Conservation (phyloP, 208 protist genomes). For the Leishmania gerbilli region DNA sequence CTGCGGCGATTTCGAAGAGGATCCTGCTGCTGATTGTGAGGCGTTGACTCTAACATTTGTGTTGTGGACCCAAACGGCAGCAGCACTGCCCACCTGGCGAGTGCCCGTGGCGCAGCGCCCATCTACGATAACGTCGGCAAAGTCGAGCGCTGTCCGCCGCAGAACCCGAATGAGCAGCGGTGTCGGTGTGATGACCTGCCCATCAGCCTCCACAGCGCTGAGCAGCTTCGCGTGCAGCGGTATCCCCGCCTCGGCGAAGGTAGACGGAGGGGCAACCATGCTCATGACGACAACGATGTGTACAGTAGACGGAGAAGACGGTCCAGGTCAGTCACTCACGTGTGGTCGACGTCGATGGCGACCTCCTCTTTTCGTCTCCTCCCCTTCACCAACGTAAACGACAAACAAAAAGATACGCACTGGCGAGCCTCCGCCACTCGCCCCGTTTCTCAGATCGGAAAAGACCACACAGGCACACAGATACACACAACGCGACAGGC, state of each 20-base stretch:
- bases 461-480: not conserved
- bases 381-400: not conserved
- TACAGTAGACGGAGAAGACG: not conserved
- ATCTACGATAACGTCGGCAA: constrained; percentile 71
- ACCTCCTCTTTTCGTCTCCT: not conserved
- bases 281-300: constrained; percentile 3
- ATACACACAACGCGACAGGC: not conserved
- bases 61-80: constrained; percentile 47
- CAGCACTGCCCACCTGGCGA: constrained; percentile 35
- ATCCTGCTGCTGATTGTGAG: not conserved
- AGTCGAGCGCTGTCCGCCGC: constrained; percentile 51
- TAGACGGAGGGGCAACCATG: not conserved
- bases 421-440: not conserved
- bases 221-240: constrained; percentile 48
- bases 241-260: constrained; percentile 31
- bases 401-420: not conserved
- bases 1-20: constrained; percentile 1
- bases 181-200: constrained; percentile 27
- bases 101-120: constrained; percentile 54
- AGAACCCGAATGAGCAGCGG: constrained; percentile 61
- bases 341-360: not conserved
- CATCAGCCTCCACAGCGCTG: constrained; percentile 28
- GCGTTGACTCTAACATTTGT: not conserved
- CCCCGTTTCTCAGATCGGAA: not conserved
- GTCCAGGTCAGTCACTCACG: not conserved